Evolutionary conservation across 768 basidiomycete genomes (phyloP).

Genomic region (Tulasnella sp.): DNA sequence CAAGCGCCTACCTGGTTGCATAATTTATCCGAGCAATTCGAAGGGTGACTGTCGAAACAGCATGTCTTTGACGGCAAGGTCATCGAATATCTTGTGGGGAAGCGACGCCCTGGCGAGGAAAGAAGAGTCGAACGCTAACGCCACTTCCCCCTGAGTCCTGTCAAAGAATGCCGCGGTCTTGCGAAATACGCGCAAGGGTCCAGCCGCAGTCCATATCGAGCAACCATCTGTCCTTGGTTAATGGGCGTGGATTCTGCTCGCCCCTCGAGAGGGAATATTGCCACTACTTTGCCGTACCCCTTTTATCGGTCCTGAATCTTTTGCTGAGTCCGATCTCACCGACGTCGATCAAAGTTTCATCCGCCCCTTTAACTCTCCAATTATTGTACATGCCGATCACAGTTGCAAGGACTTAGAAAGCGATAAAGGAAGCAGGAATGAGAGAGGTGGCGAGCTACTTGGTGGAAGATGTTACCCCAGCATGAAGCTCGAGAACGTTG

Average conservation of each 20-base stretch:
- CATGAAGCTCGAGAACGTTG: conserved; percentile 68
- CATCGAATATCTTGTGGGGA: no score
- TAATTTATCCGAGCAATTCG: background rate
- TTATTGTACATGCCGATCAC: conserved; percentile 81
- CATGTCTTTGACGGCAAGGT: no score
- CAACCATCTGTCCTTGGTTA: background rate
- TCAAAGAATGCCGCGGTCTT: conserved; percentile 73
- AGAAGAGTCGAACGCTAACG: no score
- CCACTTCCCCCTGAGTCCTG: background rate
- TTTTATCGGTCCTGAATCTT: conserved; percentile 73
- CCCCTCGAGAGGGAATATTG: conserved; percentile 10
- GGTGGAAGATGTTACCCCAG: conserved; percentile 75
- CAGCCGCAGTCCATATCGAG: conserved; percentile 37
- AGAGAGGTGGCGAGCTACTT: conserved; percentile 81
- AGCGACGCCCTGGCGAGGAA: no score
- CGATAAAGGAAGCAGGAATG: conserved; percentile 57
- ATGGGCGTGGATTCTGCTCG: background rate
- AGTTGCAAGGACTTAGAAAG: conserved; percentile 69
- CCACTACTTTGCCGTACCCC: conserved; percentile 70
- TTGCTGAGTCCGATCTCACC: conserved; percentile 90
- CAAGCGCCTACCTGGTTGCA: background rate
- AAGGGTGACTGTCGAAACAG: background rate
- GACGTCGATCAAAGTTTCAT: conserved; percentile 81
- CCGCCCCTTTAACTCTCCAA: conserved; percentile 60
- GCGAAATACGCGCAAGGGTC: conserved; percentile 44